Evolutionary conservation across 2,329 filamentous ascomycete genomes (phyloP).

Genomic region (Arthrobotrys musiformis): DNA sequence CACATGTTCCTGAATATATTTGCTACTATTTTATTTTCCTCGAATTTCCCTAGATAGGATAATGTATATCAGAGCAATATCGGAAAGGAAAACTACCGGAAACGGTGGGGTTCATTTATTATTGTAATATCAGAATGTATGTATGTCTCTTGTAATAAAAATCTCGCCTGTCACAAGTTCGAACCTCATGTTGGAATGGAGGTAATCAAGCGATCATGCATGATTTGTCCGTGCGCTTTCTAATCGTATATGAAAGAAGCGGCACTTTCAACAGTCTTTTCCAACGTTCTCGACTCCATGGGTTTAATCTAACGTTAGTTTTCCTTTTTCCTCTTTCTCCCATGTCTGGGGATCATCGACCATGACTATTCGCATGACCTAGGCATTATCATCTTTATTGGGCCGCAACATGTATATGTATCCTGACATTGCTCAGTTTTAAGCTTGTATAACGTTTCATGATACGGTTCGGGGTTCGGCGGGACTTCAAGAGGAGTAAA

Average conservation of each 20-base stretch:
- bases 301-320: neutral
- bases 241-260: neutral
- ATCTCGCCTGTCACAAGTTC: slow-evolving; percentile 11
- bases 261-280: slow-evolving; percentile 8
- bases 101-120: neutral
- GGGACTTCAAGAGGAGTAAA: too few species aligned
- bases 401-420: neutral
- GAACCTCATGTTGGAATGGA: neutral
- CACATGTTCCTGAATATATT: slow-evolving; percentile 39
- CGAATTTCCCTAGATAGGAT: neutral
- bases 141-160: neutral
- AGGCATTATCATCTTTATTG: slow-evolving; percentile 11
- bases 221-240: slow-evolving; percentile 33
- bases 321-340: neutral
- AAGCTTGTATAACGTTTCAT: slow-evolving; percentile 33
- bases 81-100: slow-evolving; percentile 21
- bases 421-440: slow-evolving; percentile 6
- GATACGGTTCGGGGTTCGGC: slow-evolving; percentile 44
- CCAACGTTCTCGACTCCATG: slow-evolving; percentile 16
- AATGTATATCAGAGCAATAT: slow-evolving; percentile 14
- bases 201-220: slow-evolving; percentile 51
- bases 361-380: slow-evolving; percentile 20
- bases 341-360: slow-evolving; percentile 14
- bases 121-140: too few species aligned
- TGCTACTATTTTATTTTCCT: too few species aligned